A percentile compares a stretch with the other conserved stretches of the same genome.
Evolutionary conservation across 306 rosid species (phyloP).

Genomic region (Cicer cuneatum): DNA sequence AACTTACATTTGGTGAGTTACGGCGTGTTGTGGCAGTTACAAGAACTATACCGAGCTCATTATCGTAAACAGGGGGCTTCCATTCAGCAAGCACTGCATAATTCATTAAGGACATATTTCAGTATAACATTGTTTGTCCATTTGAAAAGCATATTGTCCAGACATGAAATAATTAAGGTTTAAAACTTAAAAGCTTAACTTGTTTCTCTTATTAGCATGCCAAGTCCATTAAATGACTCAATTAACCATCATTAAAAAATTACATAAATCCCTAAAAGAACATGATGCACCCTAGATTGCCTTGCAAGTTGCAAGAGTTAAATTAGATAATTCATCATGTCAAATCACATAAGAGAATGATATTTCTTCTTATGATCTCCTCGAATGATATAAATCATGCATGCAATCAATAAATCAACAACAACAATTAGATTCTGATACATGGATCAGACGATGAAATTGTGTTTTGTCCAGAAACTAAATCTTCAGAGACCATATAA

Average conservation of each 20-base stretch:
- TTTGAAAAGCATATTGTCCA: not conserved
- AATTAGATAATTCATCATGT: not conserved
- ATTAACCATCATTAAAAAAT: not conserved
- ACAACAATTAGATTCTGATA: not conserved
- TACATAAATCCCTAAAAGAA: not conserved
- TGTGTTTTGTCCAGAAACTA: not conserved
- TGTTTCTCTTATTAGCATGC: slow-evolving; percentile 13
- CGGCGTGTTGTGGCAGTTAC: slow-evolving; percentile 40
- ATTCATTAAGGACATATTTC: slow-evolving; percentile 34
- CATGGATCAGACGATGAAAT: not conserved
- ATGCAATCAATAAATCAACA: not conserved
- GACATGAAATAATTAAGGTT: not conserved
- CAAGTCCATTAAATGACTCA: not conserved
- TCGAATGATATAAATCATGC: slow-evolving; percentile 8
- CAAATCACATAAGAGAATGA: not conserved
- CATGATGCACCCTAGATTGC: not conserved
- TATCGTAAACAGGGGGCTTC: slow-evolving; percentile 44
- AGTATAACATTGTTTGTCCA: slow-evolving; percentile 18
- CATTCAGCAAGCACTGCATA: slow-evolving; percentile 47
- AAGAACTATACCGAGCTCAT: slow-evolving; percentile 37
- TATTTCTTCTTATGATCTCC: slow-evolving; percentile 13
- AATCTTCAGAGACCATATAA: not conserved
- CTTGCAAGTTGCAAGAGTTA: not conserved
- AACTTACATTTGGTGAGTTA: slow-evolving; percentile 43
- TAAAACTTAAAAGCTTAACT: slow-evolving; percentile 1